Base-by-base conservation (phyloP, 768 basidiomycete genomes). In the Pholiota microspora region DNA sequence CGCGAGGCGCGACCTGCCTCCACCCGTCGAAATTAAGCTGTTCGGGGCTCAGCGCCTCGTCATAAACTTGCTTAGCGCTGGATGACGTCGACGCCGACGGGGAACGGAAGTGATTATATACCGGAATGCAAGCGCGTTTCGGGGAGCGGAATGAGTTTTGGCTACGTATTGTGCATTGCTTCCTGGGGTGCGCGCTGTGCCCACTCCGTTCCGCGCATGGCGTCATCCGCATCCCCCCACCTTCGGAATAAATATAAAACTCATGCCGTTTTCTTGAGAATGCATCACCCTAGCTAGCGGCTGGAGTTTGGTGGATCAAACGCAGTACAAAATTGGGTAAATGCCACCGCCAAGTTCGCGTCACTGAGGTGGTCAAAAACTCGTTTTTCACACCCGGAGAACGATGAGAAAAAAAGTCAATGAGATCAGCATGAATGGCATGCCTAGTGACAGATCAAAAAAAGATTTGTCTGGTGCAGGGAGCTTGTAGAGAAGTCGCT, bases 1-100 rank as follows among this genome's bases (percentile, higher is more conserved):
- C 50, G 50, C 38, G 50, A 18, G 25, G 50, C 50, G 50, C 49
- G 59, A 48, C 51, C 25, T 45, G 36, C 31, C 48, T 28, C 21
- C 40, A 27, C 12, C 50, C 38, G 16, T 25, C 32, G 38, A 46
- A 47, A 46, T 45, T 32, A 35, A 45, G 21, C 46, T 12, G 21
- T 18, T n/a, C 25, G 45, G 29, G 12, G 12, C 29, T 35, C 51
- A 48, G 56, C 59, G 56, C 59, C 55, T 54, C 55, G 36, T 51
- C 38, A 34, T 44, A 27, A 29, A 31, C 23, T 7, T 15, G 16
- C 31, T 49, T 25, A 29, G 45, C 55, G 44, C 40, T 44, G 15
- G 49, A 57, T 60, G 59, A 60, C 59, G 59, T 60, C 38, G 55
- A 44, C 21, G 10, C 13, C 7, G 31, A 2, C 27, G 7, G 9